A percentile compares a stretch with the other conserved stretches of the same genome.
These are phyloP conservation scores for Carpinus fangiana DNA, from an alignment of 306 rosid genomes.

Conservation along the genomic window DNA sequence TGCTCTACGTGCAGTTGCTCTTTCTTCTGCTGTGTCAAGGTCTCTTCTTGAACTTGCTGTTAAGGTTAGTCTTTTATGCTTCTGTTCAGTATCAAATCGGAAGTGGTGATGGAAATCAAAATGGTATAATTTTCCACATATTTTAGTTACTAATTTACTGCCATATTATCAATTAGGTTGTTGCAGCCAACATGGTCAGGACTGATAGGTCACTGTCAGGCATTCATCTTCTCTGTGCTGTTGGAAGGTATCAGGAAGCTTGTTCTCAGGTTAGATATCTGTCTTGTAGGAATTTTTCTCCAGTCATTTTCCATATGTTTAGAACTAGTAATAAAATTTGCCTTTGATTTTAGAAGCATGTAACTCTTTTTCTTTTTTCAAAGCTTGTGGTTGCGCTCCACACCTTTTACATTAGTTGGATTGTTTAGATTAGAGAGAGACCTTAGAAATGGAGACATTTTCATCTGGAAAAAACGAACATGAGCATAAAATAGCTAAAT, in stretches of 20 bases:
- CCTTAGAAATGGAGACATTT: background rate
- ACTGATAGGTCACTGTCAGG: slow-evolving; percentile 95
- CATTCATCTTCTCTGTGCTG: slow-evolving; percentile 98
- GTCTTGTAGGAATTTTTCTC: slow-evolving; percentile 4
- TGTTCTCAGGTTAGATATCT: slow-evolving; percentile 85
- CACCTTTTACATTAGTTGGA: background rate
- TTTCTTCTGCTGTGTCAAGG: slow-evolving; percentile 89
- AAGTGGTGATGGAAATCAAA: slow-evolving; percentile 20
- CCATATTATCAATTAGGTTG: slow-evolving; percentile 56
- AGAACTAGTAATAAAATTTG: background rate
- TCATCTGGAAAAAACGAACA: background rate
- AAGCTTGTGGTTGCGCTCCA: background rate
- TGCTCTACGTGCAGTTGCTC: slow-evolving; percentile 95
- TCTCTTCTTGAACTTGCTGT: slow-evolving; percentile 97
- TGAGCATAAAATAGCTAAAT: background rate
- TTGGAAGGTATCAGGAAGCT: slow-evolving; percentile 97
- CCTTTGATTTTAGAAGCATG: background rate
- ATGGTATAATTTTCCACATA: slow-evolving; percentile 14
- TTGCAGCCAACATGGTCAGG: slow-evolving; percentile 99
- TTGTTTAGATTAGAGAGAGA: background rate
- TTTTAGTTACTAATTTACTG: slow-evolving; percentile 20
- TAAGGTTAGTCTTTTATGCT: slow-evolving; percentile 63
- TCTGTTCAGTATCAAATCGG: slow-evolving; percentile 27
- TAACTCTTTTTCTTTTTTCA: background rate
- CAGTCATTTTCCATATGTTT: slow-evolving; percentile 2